Evolutionary conservation across 2,329 filamentous ascomycete genomes (phyloP), one percentile per base, ranked within the genome.

Genomic region (Cladophialophora immunda): DNA sequence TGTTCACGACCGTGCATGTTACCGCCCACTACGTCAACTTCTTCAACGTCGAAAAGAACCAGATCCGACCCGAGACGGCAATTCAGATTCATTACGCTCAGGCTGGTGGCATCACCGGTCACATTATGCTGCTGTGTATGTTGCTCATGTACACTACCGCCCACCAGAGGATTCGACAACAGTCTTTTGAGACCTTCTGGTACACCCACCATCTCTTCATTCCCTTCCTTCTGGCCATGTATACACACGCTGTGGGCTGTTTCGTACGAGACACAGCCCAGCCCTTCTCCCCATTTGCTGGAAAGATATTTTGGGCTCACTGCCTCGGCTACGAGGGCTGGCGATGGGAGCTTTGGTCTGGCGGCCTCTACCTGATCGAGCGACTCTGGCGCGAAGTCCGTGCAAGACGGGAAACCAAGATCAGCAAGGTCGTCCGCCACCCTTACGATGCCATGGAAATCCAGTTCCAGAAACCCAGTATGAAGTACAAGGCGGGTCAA

Each of bases 101-200:
- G 76, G 87, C 93, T 58, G 94, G 93, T 75, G 95, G 95, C 68
- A 91, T 98, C 69, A 99, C 95, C 1, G 95, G 95, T 6, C 95
- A 99, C 79, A 87, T 97, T 69, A 99, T 99, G 95, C 87, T 98
- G 29, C 85, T 99, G n/a, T 98, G 94, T 85, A 99, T 99, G 95
- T 83, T 99, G 70, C 82, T 99, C 70, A 99, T 99, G 86, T 99
- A 97, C 81, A 99, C 95, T 1, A 97, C 94, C 0, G 91, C 95
- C 2, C 95, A 99, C 77, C 87, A 91, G 74, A 91, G 92, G 72
- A 98, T 99, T 71, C 91, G 95, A 62, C 94, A 98, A 78, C 95
- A 99, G 78, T 97, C 93, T 0, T 99, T 94, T 76, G 95, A 99
- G 81, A 96, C 94, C 0, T 99, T 99, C 78, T 99, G 95, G 95